phyloP scores from a whole-genome alignment of 371 early-diverging fungal genomes.

The Umbelopsis sp. region DNA sequence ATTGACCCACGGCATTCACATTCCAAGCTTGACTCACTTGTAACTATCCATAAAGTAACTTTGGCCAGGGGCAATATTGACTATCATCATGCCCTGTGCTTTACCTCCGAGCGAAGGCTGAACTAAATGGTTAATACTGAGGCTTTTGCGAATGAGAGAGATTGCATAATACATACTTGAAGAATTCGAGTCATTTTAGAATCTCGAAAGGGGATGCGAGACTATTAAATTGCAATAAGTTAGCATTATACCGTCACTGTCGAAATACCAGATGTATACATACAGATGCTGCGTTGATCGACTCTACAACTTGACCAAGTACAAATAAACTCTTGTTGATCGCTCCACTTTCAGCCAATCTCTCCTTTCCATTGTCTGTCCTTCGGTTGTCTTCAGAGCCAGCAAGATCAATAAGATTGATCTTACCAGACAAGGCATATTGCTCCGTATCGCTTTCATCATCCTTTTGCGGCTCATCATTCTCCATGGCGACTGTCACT shows the following conservation, averaged over 20 bases:
- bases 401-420: constrained; percentile 76
- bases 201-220: constrained; percentile 73
- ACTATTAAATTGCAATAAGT: constrained; percentile 18
- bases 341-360: constrained; percentile 70
- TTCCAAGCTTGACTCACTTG: constrained; percentile 32
- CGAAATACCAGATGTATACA: background rate
- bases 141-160: background rate
- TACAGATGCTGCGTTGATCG: constrained; percentile 58
- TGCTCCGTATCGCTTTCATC: constrained; percentile 20
- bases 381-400: constrained; percentile 79
- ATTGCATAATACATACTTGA: constrained; percentile 36
- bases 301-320: constrained; percentile 75
- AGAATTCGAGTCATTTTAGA: constrained; percentile 78
- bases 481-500: constrained; percentile 27
- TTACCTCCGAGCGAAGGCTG: constrained; percentile 68
- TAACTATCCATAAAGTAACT: constrained; percentile 57
- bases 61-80: constrained; percentile 63
- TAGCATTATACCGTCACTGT: background rate
- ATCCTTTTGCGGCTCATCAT: constrained; percentile 22
- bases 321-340: constrained; percentile 81
- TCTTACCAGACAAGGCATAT: constrained; percentile 39
- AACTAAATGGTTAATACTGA: background rate
- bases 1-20: background rate
- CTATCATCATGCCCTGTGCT: constrained; percentile 65
- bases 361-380: constrained; percentile 65